Evolutionary conservation across 2,329 filamentous ascomycete genomes (phyloP), one percentile per base, ranked within the genome.

Genomic region (Malbranchea cinnamomea): DNA sequence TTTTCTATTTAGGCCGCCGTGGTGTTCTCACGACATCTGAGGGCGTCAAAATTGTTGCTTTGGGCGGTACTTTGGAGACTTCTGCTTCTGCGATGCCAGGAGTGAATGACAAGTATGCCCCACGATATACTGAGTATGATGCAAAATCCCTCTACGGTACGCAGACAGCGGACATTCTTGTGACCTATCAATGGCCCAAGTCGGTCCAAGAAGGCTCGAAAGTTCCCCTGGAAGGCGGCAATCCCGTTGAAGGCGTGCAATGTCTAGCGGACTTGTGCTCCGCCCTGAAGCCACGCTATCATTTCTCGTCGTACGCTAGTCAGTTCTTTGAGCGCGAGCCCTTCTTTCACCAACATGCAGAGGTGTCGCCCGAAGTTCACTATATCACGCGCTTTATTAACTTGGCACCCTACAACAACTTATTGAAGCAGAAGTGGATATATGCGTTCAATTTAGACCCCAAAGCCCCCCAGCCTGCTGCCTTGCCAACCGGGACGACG

Each of bases 271-370:
- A 91, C 36, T 65, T 98, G 7, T 87, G 78, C 45, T 65, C 74
- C 2, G 58, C 71, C 1, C 56, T 98, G 12, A 89, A 84, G 50
- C 89, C 89, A n/a, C 74, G 81, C 16, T 98, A 98, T 48, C 85
- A 95, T 52, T 75, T 95, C 46, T 74, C 81, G 2, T 63, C 70
- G 3, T 80, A 80, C 0, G 65, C 71, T 1, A 56, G 65, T 5
- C 74, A 74, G 44, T 87, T 80, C 55, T 95, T 77, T 50, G 87
- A 98, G 57, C 74, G 89, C 33, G 89, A 95, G 53, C 83, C 87
- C 0, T 98, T 94, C 59, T 75, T 89, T 46, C 77, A 92, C 49
- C 40, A 57, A 13, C 63, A 67, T 3, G 60, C 56, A 19, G 54
- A 62, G 19, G 63, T 66, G 22, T 55, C 59, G 6, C 64, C 68